Evolutionary conservation across 2,329 filamentous ascomycete genomes (phyloP).

Genomic region (Fusarium subglutinans): DNA sequence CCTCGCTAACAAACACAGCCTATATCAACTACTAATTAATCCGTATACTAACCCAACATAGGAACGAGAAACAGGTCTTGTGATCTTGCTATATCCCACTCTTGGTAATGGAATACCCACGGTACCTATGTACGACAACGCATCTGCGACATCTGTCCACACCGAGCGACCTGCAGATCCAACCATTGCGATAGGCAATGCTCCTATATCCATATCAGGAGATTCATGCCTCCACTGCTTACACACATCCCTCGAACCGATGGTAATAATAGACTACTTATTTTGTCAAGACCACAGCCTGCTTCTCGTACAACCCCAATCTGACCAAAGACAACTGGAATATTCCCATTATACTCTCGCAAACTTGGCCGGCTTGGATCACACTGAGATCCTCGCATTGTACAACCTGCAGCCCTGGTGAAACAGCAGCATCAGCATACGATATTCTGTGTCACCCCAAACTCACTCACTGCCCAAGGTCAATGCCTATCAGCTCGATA

Average conservation of each 20-base stretch:
- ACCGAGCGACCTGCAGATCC: conserved; percentile 32
- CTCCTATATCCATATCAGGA: conserved; percentile 22
- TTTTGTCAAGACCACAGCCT: background rate
- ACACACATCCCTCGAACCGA: background rate
- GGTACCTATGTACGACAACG: conserved; percentile 8
- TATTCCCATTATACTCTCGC: background rate
- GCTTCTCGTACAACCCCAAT: conserved; percentile 4
- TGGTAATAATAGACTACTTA: conserved; percentile 1
- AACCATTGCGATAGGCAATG: conserved; percentile 7
- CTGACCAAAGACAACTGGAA: conserved; percentile 3
- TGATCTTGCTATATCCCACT: background rate
- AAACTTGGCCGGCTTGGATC: conserved; percentile 25
- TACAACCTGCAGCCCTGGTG: background rate
- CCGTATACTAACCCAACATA: background rate
- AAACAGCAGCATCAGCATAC: conserved; percentile 7
- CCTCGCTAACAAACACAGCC: background rate
- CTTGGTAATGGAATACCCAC: conserved; percentile 8
- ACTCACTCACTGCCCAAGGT: background rate
- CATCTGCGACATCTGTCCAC: conserved; percentile 15
- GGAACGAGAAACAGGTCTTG: background rate
- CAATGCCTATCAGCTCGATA: background rate
- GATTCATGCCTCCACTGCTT: conserved; percentile 9
- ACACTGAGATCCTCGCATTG: conserved; percentile 11
- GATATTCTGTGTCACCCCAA: conserved; percentile 9
- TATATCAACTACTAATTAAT: background rate